phyloP scores from a whole-genome alignment of 192 early-diverging fungal species.

The Coemansia sp. region DNA sequence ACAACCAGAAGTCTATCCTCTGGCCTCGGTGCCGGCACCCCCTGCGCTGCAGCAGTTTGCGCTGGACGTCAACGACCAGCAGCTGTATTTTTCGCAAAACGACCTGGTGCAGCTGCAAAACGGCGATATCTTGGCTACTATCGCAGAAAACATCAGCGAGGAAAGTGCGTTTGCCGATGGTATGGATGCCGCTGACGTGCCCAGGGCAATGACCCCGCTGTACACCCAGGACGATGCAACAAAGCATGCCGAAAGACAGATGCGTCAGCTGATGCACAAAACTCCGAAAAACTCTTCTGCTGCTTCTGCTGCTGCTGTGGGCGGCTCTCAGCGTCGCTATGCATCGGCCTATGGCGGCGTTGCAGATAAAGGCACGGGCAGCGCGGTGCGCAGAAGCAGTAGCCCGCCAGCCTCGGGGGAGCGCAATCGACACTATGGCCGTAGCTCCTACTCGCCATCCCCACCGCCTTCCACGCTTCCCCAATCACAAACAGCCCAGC shows the following conservation, averaged over 20 bases:
- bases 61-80: constrained; percentile 76
- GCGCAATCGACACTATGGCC: constrained; percentile 12
- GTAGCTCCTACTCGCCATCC: constrained; percentile 27
- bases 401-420: constrained; percentile 33
- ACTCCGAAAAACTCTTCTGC: background rate
- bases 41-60: constrained; percentile 78
- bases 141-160: constrained; percentile 13
- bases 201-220: constrained; percentile 50
- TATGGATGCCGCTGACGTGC: constrained; percentile 8
- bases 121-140: background rate
- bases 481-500: background rate
- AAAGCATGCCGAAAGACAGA: constrained; percentile 11
- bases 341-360: background rate
- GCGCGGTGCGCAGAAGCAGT: constrained; percentile 32
- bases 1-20: constrained; percentile 68
- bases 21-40: constrained; percentile 74
- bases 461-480: constrained; percentile 3
- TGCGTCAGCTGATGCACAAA: constrained; percentile 12
- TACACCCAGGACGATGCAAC: constrained; percentile 51
- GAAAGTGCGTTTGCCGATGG: constrained; percentile 1
- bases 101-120: constrained; percentile 36
- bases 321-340: background rate
- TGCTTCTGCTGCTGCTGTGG: background rate
- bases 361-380: background rate
- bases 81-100: constrained; percentile 65